A percentile compares a stretch with the other conserved stretches of the same genome.
Conservation (phyloP, 2,329 filamentous ascomycete species). For the Coniochaeta sp. region DNA sequence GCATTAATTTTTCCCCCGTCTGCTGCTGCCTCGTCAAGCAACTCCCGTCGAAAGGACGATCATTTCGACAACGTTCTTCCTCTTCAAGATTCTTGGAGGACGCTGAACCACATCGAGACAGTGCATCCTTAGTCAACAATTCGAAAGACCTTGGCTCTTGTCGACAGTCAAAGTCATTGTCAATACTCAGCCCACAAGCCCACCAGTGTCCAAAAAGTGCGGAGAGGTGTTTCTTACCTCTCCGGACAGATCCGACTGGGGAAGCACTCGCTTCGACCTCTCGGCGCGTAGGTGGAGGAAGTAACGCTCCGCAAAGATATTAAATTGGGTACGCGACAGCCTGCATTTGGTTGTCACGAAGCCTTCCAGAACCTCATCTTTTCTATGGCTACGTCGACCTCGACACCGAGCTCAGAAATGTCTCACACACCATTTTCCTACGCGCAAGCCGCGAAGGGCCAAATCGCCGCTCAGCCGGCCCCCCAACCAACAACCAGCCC, state of each 20-base stretch:
- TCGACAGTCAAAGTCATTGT: not conserved
- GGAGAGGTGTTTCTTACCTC: constrained; percentile 7
- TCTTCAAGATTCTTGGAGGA: not conserved
- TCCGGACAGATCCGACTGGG: constrained; percentile 6
- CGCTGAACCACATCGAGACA: not conserved
- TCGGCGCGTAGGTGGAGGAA: constrained; percentile 2
- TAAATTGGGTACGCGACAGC: not conserved
- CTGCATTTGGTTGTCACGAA: not conserved
- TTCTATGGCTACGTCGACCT: constrained; percentile 1
- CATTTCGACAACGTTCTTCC: not conserved
- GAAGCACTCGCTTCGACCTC: not conserved
- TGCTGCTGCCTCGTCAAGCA: not conserved
- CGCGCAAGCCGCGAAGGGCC: constrained; percentile 88
- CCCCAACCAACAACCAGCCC: constrained; percentile 18
- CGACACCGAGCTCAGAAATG: constrained; percentile 28
- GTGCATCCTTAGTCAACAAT: not conserved
- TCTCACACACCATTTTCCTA: constrained; percentile 72
- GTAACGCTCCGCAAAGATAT: not conserved
- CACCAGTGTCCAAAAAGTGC: not conserved
- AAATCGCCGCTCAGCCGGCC: constrained; percentile 37
- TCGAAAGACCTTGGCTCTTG: not conserved
- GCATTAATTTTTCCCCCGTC: not conserved
- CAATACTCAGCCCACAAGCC: not conserved
- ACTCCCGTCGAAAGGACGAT: not conserved
- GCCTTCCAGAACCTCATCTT: not conserved